phyloP scores from a whole-genome alignment of 73 alveolate species.

The Stentor coeruleus region DNA sequence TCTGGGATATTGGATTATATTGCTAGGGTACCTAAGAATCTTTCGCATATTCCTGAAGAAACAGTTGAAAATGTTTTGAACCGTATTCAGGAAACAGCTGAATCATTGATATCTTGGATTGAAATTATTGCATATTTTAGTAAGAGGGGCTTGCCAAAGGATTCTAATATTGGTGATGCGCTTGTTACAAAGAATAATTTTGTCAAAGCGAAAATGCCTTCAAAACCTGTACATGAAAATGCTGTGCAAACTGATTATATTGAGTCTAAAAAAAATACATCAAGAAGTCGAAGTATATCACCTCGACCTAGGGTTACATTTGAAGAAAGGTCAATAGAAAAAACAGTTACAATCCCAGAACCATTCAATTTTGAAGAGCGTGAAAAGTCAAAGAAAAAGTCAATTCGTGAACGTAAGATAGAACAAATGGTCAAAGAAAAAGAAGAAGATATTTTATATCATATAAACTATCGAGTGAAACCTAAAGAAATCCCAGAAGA shows the following conservation, averaged over 20 bases:
- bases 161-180: constrained; percentile 31
- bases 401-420: constrained; percentile 60
- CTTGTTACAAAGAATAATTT: constrained; percentile 15
- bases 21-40: constrained; percentile 20
- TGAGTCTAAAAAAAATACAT: constrained; percentile 17
- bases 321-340: neutral
- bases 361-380: constrained; percentile 80
- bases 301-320: constrained; percentile 20
- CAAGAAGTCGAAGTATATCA: constrained; percentile 12
- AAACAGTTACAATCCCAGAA: constrained; percentile 63
- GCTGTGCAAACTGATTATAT: constrained; percentile 9
- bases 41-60: constrained; percentile 20
- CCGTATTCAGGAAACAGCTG: constrained; percentile 52
- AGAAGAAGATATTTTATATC: constrained; percentile 45
- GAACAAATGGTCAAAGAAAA: constrained; percentile 62
- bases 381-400: constrained; percentile 53
- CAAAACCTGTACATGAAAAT: neutral
- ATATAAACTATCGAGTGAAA: constrained; percentile 40
- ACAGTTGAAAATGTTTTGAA: constrained; percentile 41
- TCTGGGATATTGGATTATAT: neutral
- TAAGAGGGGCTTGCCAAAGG: constrained; percentile 55
- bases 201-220: constrained; percentile 27
- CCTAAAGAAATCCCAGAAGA: constrained; percentile 64
- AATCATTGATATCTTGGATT: constrained; percentile 44
- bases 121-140: constrained; percentile 52